Evolutionary conservation across 306 rosid genomes (phyloP), one percentile per base, ranked within the genome.

Genomic region (Citrullus colocynthis): DNA sequence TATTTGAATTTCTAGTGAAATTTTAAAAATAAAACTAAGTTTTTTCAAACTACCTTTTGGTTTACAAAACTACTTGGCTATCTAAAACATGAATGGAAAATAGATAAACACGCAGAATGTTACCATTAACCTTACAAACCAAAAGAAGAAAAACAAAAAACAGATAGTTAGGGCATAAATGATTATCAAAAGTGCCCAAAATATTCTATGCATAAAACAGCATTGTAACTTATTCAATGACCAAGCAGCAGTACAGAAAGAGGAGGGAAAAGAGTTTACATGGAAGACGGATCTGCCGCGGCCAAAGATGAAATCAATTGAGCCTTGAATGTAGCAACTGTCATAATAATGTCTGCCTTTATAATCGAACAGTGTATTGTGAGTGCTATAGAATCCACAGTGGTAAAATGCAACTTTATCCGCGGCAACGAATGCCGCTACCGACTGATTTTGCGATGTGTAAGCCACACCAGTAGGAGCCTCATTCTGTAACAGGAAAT

Each of bases 391-490:
- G 81, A 95, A 92, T 74, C 84, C 93, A 20, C 99, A 95, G 5
- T 91, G 97, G 83, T 95, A 95, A 78, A 95, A 95, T 63, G 97
- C 97, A 3, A 79, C 85, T 78, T 75, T 85, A 64, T 95, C 97
- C 65, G 90, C 97, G 0, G 79, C 96, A 30, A 92, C 97, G 80
- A 87, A 88, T 78, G 88, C 96, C 17, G 97, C 99, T 83, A 92
- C 99, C 0, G 97, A 95, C 82, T 95, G 99, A 61, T 95, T 95
- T 80, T 95, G 99, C 0, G 99, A 95, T 14, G 99, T 92, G 78
- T 91, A 92, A 1, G 99, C 97, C 49, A 88, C 73, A 21, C 99
- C 99, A 2, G 97, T 95, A 0, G 99, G 99, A 69, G 99, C 99
- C n/a, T 95, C 99, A 79, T 95, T 95, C 99, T 92, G 87, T 74